phyloP scores from a whole-genome alignment of 495 filamentous ascomycete genomes.

The Podospora pseudopauciseta region DNA sequence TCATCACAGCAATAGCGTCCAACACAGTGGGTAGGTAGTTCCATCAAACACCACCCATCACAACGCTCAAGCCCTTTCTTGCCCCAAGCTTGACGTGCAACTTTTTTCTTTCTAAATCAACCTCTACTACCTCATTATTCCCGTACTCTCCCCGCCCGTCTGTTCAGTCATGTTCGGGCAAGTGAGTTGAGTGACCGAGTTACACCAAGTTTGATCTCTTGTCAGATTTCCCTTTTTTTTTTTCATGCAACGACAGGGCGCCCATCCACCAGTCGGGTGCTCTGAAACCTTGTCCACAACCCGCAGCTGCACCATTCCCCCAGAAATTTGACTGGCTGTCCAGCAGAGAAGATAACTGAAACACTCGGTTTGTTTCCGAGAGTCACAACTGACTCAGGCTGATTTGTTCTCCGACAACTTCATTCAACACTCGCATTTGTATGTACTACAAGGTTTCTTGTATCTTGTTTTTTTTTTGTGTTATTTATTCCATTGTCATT shows the following conservation, averaged over 20 bases:
- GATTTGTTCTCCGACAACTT: background rate
- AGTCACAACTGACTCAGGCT: background rate
- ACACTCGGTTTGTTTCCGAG: background rate
- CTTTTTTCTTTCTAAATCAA: too few relatives aligned
- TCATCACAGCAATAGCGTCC: too few relatives aligned
- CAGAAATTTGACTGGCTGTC: background rate
- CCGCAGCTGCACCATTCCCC: too few relatives aligned
- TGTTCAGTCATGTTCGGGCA: too few relatives aligned
- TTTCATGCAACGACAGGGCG: background rate
- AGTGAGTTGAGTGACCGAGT: background rate
- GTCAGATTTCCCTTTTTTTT: background rate
- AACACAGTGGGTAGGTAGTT: too few relatives aligned
- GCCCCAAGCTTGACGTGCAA: too few relatives aligned
- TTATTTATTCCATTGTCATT: background rate
- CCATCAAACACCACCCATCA: too few relatives aligned
- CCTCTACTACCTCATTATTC: too few relatives aligned
- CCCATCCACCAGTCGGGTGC: background rate
- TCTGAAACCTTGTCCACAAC: background rate
- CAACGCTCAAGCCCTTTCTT: too few relatives aligned
- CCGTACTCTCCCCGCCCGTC: too few relatives aligned
- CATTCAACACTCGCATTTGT: background rate
- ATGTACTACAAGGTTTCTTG: background rate
- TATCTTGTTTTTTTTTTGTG: background rate
- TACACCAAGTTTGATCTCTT: background rate
- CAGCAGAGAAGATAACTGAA: background rate